Percentiles rank a stretch among this genome's conserved stretches.
Evolutionary conservation across 768 basidiomycete species (phyloP).

Genomic region (Mrakia hoshinonis): DNA sequence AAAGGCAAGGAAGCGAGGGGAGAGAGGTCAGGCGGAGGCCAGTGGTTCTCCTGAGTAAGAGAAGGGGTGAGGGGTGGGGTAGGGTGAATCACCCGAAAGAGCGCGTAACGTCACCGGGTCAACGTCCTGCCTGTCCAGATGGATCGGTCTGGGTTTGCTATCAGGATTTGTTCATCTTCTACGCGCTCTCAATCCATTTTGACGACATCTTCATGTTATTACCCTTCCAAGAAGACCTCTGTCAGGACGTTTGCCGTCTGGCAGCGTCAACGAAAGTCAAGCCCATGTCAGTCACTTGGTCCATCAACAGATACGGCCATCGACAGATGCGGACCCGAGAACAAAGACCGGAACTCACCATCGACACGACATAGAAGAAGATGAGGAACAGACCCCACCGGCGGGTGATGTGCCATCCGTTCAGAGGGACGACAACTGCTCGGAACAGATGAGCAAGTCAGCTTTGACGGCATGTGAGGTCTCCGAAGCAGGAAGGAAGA

Average conservation of each 20-base stretch:
- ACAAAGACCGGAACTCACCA: constrained; percentile 37
- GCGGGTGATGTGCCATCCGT: constrained; percentile 68
- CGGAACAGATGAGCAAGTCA: background rate
- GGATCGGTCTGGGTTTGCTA: too few species aligned
- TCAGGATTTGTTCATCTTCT: too few species aligned
- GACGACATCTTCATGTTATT: background rate
- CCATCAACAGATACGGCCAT: background rate
- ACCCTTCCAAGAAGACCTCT: background rate
- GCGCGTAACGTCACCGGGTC: too few species aligned
- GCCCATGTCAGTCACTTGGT: background rate
- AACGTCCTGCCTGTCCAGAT: too few species aligned
- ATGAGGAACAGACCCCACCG: constrained; percentile 78
- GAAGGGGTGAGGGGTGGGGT: too few species aligned
- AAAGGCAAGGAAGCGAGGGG: too few species aligned
- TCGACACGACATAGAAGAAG: constrained; percentile 60
- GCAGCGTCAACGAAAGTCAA: background rate
- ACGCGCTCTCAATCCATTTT: too few species aligned
- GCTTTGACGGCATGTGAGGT: too few species aligned
- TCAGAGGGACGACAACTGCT: constrained; percentile 65
- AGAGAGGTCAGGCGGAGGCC: too few species aligned
- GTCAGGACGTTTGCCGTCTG: background rate
- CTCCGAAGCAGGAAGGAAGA: too few species aligned
- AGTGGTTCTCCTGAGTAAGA: too few species aligned
- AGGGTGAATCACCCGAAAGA: too few species aligned
- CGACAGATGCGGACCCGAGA: background rate